Conservation (phyloP, 306 rosid genomes). For the Cercis canadensis region DNA sequence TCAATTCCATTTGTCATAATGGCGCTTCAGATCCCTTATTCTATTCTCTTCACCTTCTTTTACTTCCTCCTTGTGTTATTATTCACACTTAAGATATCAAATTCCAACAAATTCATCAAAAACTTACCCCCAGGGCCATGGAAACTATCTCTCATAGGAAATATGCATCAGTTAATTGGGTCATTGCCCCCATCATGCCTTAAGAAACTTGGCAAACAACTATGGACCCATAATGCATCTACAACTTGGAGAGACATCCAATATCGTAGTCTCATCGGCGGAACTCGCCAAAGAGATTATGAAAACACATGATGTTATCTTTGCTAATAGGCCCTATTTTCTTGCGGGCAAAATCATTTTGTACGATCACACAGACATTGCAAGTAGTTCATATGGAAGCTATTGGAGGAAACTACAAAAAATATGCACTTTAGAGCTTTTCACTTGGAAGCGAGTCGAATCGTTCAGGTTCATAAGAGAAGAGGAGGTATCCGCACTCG, state of each 20-base stretch:
- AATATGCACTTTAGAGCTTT: constrained; percentile 11
- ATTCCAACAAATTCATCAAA: neutral
- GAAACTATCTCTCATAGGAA: constrained; percentile 20
- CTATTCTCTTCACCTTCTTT: neutral
- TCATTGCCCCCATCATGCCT: constrained; percentile 1
- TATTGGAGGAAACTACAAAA: constrained; percentile 29
- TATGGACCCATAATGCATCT: constrained; percentile 21
- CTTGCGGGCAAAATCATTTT: neutral
- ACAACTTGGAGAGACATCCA: neutral
- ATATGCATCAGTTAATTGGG: constrained; percentile 6
- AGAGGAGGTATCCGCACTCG: constrained; percentile 27
- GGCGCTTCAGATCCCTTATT: neutral
- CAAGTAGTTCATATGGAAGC: too few relatives aligned
- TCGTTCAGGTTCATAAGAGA: constrained; percentile 13
- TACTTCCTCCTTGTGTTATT: neutral
- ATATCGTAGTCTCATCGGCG: constrained; percentile 21
- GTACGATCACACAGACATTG: neutral
- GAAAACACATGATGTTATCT: too few relatives aligned
- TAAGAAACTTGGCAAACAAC: constrained; percentile 6
- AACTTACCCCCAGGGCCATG: constrained; percentile 12
- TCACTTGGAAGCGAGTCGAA: constrained; percentile 13
- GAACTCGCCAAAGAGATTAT: constrained; percentile 1
- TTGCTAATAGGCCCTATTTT: constrained; percentile 4
- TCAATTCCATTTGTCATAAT: too few relatives aligned
- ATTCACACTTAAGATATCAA: neutral